Base-by-base conservation (phyloP, 768 basidiomycete genomes). In the Gelatoporia subvermispora region DNA sequence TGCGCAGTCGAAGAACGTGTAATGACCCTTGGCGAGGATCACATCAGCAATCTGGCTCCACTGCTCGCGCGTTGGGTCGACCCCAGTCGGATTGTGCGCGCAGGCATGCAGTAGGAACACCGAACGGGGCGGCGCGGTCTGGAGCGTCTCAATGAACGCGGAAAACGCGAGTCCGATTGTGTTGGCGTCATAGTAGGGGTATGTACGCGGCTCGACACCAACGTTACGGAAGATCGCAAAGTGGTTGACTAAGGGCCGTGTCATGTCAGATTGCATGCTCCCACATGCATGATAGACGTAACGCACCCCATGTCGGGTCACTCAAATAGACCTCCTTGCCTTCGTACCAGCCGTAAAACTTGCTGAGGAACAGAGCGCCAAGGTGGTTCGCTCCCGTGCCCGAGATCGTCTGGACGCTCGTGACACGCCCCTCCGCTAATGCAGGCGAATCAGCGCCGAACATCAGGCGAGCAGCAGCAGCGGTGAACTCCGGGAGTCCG, bases 331-430 rank as follows among this genome's bases (percentile, higher is more conserved):
- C 69, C 54, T 75, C 85, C 42, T 77, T 65, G 45, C 69, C 68
- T 73, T 78, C 88, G 3, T 74, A 49, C 55, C 60, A 64, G 41
- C 50, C 70, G 69, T 95, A 96, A 71, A 88, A 93, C 51, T 75
- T 75, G 52, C 84, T 82, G 55, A 97, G 69, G 75, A 96, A 96
- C 45, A 93, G 69, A 2, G 84, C 93, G 21, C 84, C 94, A 41
- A 95, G 78, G 68, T 95, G 93, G 72, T 95, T 94, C 42, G 94
- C 94, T 43, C 94, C 94, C 2, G 94, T 98, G 22, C 94, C 94
- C 13, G 92, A 95, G 56, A 96, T 88, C 13, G 94, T 94, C 71
- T 98, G 94, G 41, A 88, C 88, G 64, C 85, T 88, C 35, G 79
- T 75, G 25, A 84, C 84, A 43, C 91, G 81, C 24, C 72, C 74